Evolutionary conservation across 495 filamentous ascomycete species (phyloP).

Genomic region (Pseudomonodictys pantanalensis): DNA sequence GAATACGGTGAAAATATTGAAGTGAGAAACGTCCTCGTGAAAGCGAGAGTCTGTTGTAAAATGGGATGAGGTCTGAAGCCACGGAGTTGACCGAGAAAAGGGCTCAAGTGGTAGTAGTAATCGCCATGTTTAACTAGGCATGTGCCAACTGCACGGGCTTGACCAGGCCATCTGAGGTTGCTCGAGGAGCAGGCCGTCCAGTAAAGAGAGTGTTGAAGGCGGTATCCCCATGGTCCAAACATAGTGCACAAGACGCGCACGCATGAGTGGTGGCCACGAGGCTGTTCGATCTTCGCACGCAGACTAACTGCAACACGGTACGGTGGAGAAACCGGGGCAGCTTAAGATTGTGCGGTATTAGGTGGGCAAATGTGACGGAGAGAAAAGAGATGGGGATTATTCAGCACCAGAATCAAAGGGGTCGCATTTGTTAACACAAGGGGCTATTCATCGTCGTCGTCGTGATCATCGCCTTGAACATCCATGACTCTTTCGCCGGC

Average conservation of each 20-base stretch:
- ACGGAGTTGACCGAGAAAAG: not conserved
- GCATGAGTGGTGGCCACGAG: constrained; percentile 27
- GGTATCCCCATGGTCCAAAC: constrained; percentile 8
- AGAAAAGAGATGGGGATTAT: not conserved
- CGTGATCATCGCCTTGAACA: constrained; percentile 71
- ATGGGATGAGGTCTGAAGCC: constrained; percentile 2
- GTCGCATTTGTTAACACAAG: not conserved
- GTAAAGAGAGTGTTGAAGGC: constrained; percentile 9
- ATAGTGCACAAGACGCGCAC: constrained; percentile 39
- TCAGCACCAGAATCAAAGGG: not conserved
- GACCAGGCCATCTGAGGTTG: constrained; percentile 2
- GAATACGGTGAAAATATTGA: constrained; percentile 35
- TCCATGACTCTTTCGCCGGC: constrained; percentile 78
- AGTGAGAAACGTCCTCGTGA: constrained; percentile 35
- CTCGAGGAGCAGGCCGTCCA: constrained; percentile 4
- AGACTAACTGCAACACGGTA: constrained; percentile 89
- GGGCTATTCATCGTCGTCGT: constrained; percentile 58
- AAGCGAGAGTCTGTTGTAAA: constrained; percentile 36
- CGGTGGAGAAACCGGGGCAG: constrained; percentile 69
- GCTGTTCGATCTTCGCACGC: constrained; percentile 76
- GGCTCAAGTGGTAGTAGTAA: too few relatives aligned
- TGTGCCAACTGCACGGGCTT: constrained; percentile 10
- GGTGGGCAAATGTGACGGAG: not conserved
- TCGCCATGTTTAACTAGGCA: not conserved
- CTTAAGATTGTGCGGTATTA: constrained; percentile 79